Conservation (phyloP, 805 yeast genomes). For the Yarrowia divulgata region DNA sequence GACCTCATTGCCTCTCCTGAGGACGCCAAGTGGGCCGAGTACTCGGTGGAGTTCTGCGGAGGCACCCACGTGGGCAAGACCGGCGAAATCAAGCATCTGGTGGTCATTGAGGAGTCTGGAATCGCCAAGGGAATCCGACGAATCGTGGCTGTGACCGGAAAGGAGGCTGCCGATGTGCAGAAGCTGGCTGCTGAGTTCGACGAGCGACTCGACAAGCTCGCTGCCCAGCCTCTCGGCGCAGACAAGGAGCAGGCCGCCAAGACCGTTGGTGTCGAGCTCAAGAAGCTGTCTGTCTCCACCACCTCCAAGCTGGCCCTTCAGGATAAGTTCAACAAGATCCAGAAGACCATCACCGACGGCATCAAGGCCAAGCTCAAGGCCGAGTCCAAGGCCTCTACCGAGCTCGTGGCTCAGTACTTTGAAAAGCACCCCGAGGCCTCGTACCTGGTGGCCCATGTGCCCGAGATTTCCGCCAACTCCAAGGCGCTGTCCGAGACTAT, state of each 20-base stretch:
- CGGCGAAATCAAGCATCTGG: conserved; percentile 89
- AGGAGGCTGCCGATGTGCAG: conserved; percentile 89
- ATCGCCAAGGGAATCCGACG: conserved; percentile 99
- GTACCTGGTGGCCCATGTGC: conserved; percentile 71
- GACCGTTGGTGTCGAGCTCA: conserved; percentile 82
- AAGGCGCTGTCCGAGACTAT: conserved; percentile 95
- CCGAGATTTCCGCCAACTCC: conserved; percentile 75
- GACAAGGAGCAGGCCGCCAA: conserved; percentile 82
- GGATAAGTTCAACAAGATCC: conserved; percentile 76
- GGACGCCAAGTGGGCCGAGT: conserved; percentile 74
- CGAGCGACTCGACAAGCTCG: conserved; percentile 64
- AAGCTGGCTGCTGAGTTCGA: conserved; percentile 78
- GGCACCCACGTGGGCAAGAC: conserved; percentile 97
- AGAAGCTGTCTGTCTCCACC: conserved; percentile 82
- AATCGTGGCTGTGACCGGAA: conserved; percentile 95
- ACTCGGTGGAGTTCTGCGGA: conserved; percentile 96
- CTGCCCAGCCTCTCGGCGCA: conserved; percentile 71
- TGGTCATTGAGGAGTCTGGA: conserved; percentile 92
- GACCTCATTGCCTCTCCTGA: conserved; percentile 75
- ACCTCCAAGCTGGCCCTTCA: conserved; percentile 78
- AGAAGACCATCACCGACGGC: conserved; percentile 88
- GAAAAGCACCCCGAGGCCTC: conserved; percentile 59
- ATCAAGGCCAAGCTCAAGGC: conserved; percentile 86
- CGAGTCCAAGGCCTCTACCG: conserved; percentile 82
- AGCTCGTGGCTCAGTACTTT: conserved; percentile 75